Evolutionary conservation across 148 eudicot species (phyloP).

Genomic region (Rhododendron mucronatum): DNA sequence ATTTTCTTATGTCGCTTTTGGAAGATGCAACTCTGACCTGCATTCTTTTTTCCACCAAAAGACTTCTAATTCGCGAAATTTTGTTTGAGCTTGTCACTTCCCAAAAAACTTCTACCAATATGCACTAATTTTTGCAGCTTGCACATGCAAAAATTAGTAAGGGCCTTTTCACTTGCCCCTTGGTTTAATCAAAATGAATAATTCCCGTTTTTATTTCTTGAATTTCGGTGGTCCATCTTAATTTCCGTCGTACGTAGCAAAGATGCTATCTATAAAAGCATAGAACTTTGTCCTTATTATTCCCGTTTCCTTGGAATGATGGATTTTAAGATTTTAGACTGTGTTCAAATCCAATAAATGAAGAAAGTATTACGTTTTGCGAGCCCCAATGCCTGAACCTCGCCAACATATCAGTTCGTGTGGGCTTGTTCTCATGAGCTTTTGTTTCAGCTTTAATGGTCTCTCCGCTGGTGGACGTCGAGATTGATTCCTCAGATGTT

Average conservation of each 20-base stretch:
- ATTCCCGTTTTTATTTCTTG: background rate
- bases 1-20: background rate
- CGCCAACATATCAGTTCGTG: no score
- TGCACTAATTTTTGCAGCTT: background rate
- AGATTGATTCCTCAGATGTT: background rate
- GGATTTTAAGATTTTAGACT: no score
- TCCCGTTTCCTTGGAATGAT: no score
- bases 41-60: background rate
- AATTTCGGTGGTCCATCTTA: background rate
- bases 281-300: background rate
- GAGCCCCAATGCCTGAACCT: no score
- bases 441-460: no score
- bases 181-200: background rate
- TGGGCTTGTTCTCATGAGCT: no score
- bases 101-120: background rate
- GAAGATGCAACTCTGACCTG: background rate
- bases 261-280: background rate
- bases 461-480: background rate
- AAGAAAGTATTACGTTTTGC: no score
- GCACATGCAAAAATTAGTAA: background rate
- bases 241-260: background rate
- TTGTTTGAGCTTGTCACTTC: background rate
- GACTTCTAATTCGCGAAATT: background rate
- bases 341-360: no score
- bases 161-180: background rate